Evolutionary conservation across 179 eudicot genomes (phyloP).

Genomic region (Spergularia azorica): DNA sequence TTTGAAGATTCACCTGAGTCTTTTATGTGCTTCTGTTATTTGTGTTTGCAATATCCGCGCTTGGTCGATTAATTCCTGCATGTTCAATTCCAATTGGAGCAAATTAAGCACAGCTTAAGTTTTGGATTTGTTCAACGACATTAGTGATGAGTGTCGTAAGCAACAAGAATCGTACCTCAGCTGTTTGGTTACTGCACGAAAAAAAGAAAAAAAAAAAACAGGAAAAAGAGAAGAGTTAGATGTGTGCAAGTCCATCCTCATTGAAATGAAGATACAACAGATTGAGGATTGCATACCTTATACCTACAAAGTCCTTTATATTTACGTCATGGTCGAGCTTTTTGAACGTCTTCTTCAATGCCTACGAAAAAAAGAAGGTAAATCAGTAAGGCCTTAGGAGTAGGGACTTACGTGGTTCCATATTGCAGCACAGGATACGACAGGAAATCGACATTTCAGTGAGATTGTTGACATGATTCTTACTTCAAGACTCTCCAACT

Average conservation of each 20-base stretch:
- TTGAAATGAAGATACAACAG: constrained; percentile 3
- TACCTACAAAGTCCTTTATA: constrained; percentile 74
- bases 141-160: background rate
- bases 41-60: constrained; percentile 60
- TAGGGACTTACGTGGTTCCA: background rate
- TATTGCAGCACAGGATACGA: too few species aligned
- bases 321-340: constrained; percentile 94
- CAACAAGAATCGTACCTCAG: constrained; percentile 54
- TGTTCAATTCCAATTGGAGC: constrained; percentile 10
- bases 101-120: constrained; percentile 19
- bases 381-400: background rate
- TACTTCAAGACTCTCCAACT: constrained; percentile 96
- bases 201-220: constrained; percentile 21
- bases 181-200: constrained; percentile 72
- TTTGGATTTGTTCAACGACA: background rate
- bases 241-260: constrained; percentile 7
- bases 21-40: constrained; percentile 59
- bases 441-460: background rate
- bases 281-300: constrained; percentile 52
- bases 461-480: constrained; percentile 30
- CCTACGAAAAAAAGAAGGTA: constrained; percentile 35
- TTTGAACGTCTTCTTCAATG: constrained; percentile 88
- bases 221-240: constrained; percentile 33
- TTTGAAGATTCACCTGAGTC: constrained; percentile 57
- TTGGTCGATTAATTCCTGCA: constrained; percentile 67